phyloP scores from a whole-genome alignment of 768 basidiomycete genomes.

The Leucocoprinus sp. region DNA sequence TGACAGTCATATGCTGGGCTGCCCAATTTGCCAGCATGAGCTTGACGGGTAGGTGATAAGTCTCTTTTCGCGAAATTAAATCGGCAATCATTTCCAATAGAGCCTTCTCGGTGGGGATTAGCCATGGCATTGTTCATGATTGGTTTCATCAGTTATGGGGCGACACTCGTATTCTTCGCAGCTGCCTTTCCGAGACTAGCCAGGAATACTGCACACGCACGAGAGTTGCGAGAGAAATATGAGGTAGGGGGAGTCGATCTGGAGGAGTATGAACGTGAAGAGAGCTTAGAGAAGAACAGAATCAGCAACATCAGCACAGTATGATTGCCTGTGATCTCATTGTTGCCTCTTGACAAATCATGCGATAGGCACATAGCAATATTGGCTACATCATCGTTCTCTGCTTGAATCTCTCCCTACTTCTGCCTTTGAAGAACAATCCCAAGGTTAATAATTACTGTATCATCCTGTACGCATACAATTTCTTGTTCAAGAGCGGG shows the following conservation, averaged over 20 bases:
- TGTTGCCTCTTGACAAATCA: neutral
- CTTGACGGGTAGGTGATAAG: conserved; percentile 46
- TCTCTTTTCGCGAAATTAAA: neutral
- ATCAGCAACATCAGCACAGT: conserved; percentile 84
- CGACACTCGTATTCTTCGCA: conserved; percentile 74
- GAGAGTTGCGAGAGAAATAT: conserved; percentile 43
- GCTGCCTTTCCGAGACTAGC: conserved; percentile 77
- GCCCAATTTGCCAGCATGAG: conserved; percentile 74
- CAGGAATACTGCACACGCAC: conserved; percentile 62
- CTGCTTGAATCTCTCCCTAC: conserved; percentile 58
- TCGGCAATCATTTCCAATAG: conserved; percentile 23
- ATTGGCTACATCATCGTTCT: conserved; percentile 64
- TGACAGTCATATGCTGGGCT: conserved; percentile 73
- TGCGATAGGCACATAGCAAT: conserved; percentile 59
- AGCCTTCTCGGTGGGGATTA: conserved; percentile 59
- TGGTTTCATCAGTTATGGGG: conserved; percentile 72
- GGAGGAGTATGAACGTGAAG: conserved; percentile 65
- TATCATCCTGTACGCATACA: conserved; percentile 48
- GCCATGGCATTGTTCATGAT: conserved; percentile 78
- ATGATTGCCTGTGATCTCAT: neutral
- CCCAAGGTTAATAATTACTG: conserved; percentile 69
- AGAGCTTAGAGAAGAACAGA: conserved; percentile 75
- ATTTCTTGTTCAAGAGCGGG: neutral
- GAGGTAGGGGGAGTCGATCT: conserved; percentile 49
- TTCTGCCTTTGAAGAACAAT: conserved; percentile 53